Evolutionary conservation across 2,329 filamentous ascomycete species (phyloP).

Genomic region (Pezicula carpinea): DNA sequence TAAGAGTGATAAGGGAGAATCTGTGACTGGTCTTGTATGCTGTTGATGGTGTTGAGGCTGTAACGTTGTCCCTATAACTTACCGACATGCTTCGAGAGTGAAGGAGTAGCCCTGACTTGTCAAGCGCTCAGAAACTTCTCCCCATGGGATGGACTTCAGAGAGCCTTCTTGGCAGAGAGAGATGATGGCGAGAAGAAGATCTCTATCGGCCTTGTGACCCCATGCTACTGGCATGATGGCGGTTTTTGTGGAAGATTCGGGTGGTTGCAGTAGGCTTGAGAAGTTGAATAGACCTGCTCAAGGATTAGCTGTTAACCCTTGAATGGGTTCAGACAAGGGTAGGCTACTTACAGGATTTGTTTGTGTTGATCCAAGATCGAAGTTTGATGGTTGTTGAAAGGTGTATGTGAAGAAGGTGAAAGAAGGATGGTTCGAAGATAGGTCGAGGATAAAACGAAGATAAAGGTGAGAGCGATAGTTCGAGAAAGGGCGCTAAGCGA

Average conservation of each 20-base stretch:
- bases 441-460: neutral
- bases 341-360: neutral
- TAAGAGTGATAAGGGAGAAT: neutral
- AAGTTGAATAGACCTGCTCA: too few relatives aligned
- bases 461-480: neutral
- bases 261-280: too few relatives aligned
- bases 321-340: too few relatives aligned
- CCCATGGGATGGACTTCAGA: slow-evolving; percentile 21
- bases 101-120: slow-evolving; percentile 19
- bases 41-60: neutral
- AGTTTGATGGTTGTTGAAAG: too few relatives aligned
- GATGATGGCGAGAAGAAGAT: slow-evolving; percentile 27
- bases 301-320: too few relatives aligned
- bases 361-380: neutral
- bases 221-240: slow-evolving; percentile 17
- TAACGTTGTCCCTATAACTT: slow-evolving; percentile 7
- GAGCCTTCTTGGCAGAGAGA: slow-evolving; percentile 11
- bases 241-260: neutral
- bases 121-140: slow-evolving; percentile 16
- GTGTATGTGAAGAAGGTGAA: neutral
- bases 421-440: neutral
- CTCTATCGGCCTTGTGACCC: slow-evolving; percentile 21
- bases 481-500: neutral
- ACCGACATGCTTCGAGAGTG: slow-evolving; percentile 27
- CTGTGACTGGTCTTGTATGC: neutral